Evolutionary conservation across 768 basidiomycete species (phyloP), one percentile per base, ranked within the genome.

Genomic region (Boletus rufocinnamomeus): DNA sequence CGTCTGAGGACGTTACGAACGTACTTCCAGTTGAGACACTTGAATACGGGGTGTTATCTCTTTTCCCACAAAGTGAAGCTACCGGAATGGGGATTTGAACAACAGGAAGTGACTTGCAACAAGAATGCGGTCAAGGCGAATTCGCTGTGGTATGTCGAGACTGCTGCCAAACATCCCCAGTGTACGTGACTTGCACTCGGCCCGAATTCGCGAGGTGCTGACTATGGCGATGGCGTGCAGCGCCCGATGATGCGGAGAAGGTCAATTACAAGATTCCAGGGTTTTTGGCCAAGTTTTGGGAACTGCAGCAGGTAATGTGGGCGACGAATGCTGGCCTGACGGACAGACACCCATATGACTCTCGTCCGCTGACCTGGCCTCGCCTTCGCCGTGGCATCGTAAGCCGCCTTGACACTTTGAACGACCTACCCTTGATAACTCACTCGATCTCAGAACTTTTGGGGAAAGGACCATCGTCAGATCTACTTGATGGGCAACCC

Each of bases 91-190:
- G 97, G 86, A 0, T 99, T 82, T 65, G 97, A 98, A 69, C 97
- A 99, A 73, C 97, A 99, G 72, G 97, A 99, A 69, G 97, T 99
- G 52, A 98, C 97, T 0, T 99, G 97, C 74, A 99, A 99, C 76
- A 98, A 95, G 81, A 96, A 98, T 66, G 95, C 97, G 14, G 89
- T 89, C 27, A 82, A 77, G 72, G 82, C 80, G 2, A 98, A 98
- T 73, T 95, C 94, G 32, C 70, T 98, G 59, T 98, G 97, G 97
- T 93, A 84, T 66, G 77, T 98, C 43, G 97, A 99, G 78, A 97
- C 94, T 2, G 83, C 90, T 23, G 55, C 52, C 49, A 78, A 67
- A 28, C 94, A 98, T 69, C 79, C 84, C 0, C 78, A 81, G 50
- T 72, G 89, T 95, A 70, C 67, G 91, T 82, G 45, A 8, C 63